Conservation (phyloP, 1,284 basidiomycete genomes). For the Rhodotorula sp. region DNA sequence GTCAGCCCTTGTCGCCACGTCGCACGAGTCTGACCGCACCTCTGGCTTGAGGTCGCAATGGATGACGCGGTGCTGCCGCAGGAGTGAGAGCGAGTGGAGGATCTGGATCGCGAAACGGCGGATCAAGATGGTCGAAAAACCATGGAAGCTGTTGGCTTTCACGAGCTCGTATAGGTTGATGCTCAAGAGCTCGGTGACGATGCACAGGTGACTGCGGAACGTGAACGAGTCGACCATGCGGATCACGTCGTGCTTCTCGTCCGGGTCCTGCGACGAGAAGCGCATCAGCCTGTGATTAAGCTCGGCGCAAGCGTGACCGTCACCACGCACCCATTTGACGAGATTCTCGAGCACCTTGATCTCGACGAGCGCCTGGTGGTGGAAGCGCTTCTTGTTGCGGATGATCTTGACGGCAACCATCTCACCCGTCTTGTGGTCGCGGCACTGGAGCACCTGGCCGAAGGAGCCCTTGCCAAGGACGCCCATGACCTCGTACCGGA, state of each 20-base stretch:
- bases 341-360: slow-evolving; percentile 97
- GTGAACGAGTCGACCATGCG: slow-evolving; percentile 99
- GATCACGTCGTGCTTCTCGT: slow-evolving; percentile 95
- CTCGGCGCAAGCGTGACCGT: slow-evolving; percentile 16
- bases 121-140: slow-evolving; percentile 92
- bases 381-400: slow-evolving; percentile 98
- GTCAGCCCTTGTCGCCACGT: neutral
- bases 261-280: slow-evolving; percentile 70
- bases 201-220: slow-evolving; percentile 96
- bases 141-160: slow-evolving; percentile 97
- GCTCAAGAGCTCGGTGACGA: slow-evolving; percentile 95
- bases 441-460: slow-evolving; percentile 93
- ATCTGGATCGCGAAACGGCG: slow-evolving; percentile 96
- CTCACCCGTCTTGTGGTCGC: slow-evolving; percentile 93
- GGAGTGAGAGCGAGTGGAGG: slow-evolving; percentile 82
- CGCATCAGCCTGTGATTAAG: neutral
- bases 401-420: slow-evolving; percentile 99
- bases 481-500: slow-evolving; percentile 90
- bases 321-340: slow-evolving; percentile 82
- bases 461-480: slow-evolving; percentile 97
- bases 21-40: slow-evolving; percentile 55
- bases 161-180: slow-evolving; percentile 99
- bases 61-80: slow-evolving; percentile 97
- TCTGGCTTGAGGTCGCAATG: slow-evolving; percentile 99
- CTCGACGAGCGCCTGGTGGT: slow-evolving; percentile 96